Percentiles rank a stretch among this genome's conserved stretches.
phyloP scores from a whole-genome alignment of 352 stramenopile genomes.

The Phytophthora pinifolia region DNA sequence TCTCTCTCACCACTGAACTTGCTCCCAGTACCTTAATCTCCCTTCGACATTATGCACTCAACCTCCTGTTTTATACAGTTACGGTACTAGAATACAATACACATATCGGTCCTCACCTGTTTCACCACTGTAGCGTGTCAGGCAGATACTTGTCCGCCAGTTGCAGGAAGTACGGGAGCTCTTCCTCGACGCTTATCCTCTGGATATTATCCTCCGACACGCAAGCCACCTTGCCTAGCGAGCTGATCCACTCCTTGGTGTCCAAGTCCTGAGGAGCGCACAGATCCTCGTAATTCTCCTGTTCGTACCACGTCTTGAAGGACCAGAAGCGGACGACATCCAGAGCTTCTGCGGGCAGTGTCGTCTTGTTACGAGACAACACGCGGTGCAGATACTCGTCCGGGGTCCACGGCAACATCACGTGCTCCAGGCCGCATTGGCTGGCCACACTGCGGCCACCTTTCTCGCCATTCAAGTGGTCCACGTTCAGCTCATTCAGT shows the following conservation, averaged over 20 bases:
- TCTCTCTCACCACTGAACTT: neutral
- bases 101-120: neutral
- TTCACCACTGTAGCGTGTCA: conserved; percentile 68
- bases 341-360: conserved; percentile 64
- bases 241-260: conserved; percentile 70
- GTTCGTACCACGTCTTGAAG: conserved; percentile 64
- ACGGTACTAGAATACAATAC: conserved; percentile 2
- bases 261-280: conserved; percentile 48
- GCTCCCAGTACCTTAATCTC: conserved; percentile 5
- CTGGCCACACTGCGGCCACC: conserved; percentile 5
- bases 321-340: conserved; percentile 74
- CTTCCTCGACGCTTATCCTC: conserved; percentile 32
- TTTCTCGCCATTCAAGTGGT: conserved; percentile 43
- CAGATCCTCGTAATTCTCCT: conserved; percentile 54
- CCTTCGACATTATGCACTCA: no score
- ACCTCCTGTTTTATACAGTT: conserved; percentile 13
- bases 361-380: conserved; percentile 61
- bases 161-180: conserved; percentile 66
- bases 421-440: conserved; percentile 40
- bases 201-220: conserved; percentile 48
- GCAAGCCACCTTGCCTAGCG: conserved; percentile 35
- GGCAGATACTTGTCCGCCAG: conserved; percentile 79
- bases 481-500: conserved; percentile 64
- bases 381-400: conserved; percentile 80
- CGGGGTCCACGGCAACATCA: conserved; percentile 65